A percentile compares a stretch with the other conserved stretches of the same genome.
Conservation (phyloP, 208 protist species). For the Strigomonas oncopelti region DNA sequence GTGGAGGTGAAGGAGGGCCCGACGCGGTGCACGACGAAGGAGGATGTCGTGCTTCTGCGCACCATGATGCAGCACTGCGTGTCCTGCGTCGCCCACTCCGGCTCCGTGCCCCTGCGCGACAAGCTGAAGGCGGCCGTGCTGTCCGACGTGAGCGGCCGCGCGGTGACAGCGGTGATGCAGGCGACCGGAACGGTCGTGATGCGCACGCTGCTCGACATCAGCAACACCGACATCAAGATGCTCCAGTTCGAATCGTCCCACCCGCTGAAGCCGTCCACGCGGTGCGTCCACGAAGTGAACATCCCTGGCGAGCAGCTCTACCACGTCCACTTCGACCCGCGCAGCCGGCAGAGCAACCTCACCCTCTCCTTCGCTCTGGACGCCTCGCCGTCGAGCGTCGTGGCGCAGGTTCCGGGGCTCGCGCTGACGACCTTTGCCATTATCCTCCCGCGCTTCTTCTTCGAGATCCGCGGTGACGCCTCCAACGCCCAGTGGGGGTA, state of each 20-base stretch:
- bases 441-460: conserved; percentile 52
- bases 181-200: background rate
- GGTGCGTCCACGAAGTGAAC: conserved; percentile 55
- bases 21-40: background rate
- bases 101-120: background rate
- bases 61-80: background rate
- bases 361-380: conserved; percentile 65
- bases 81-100: background rate
- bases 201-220: background rate
- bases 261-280: conserved; percentile 50
- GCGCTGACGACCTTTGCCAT: conserved; percentile 50
- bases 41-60: background rate
- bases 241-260: conserved; percentile 61
- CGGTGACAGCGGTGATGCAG: background rate
- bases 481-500: conserved; percentile 80
- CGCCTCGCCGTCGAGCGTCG: conserved; percentile 34
- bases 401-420: conserved; percentile 52
- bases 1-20: background rate
- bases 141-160: background rate
- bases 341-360: conserved; percentile 47
- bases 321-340: conserved; percentile 69
- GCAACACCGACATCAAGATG: background rate
- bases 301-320: conserved; percentile 43
- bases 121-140: background rate
- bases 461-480: conserved; percentile 56